phyloP scores from a whole-genome alignment of 2,329 filamentous ascomycete genomes.

The Phyllosticta citribraziliensis region DNA sequence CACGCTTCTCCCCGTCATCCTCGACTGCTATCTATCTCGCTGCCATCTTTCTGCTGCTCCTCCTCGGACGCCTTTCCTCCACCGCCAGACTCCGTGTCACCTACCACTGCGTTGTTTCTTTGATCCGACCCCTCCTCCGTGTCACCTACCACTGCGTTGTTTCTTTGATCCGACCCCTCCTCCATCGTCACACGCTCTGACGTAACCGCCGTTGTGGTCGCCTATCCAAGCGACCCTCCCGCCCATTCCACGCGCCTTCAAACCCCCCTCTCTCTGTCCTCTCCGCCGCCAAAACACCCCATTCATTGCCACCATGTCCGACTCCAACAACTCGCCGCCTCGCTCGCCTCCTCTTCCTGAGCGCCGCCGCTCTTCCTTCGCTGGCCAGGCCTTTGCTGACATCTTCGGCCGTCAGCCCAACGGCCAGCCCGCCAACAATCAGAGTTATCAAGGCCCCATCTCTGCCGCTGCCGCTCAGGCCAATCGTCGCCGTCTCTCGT shows the following conservation, averaged over 20 bases:
- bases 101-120: not conserved
- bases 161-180: not conserved
- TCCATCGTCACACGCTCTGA: not conserved
- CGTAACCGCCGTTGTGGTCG: slow-evolving; percentile 1
- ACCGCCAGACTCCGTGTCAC: not conserved
- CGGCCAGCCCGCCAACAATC: slow-evolving; percentile 14
- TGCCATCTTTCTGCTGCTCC: not conserved
- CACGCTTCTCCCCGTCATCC: not conserved
- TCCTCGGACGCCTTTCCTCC: not conserved
- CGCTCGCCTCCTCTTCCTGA: slow-evolving; percentile 26
- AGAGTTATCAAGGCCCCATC: slow-evolving; percentile 34
- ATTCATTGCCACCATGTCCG: slow-evolving; percentile 21
- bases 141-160: not conserved
- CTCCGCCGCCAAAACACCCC: not conserved
- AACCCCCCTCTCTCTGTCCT: slow-evolving; percentile 15
- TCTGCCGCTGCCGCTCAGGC: slow-evolving; percentile 40
- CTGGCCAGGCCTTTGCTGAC: slow-evolving; percentile 39
- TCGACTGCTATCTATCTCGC: not conserved
- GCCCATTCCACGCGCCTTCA: not conserved
- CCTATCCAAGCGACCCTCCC: not conserved
- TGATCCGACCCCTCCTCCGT: not conserved
- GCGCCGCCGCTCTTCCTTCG: slow-evolving; percentile 37
- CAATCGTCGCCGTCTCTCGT: slow-evolving; percentile 39
- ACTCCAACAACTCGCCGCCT: slow-evolving; percentile 31
- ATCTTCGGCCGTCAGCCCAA: slow-evolving; percentile 32